Evolutionary conservation across 1,139 yeast species (phyloP), one percentile per base, ranked within the genome.

Genomic region (Saccharomyces hybrid): DNA sequence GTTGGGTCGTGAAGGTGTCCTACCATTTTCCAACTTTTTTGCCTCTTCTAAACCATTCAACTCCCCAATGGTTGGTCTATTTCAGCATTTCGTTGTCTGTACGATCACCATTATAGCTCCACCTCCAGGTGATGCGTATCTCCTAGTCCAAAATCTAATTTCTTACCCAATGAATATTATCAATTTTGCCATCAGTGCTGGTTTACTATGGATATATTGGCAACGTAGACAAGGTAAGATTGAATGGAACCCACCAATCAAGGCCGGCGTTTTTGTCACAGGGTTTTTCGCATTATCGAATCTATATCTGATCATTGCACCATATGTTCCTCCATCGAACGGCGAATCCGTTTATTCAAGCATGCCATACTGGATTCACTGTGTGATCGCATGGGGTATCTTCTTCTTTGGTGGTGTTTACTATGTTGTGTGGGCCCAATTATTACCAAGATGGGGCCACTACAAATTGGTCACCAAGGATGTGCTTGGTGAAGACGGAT

Each of bases 361-460:
- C 54, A 73, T 86, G 64, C 96, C 95, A 46, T 88, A 87, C 74
- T 88, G 82, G 78, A 78, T 85, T 55, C 95, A 87, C 69, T 84
- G 91, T 65, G 95, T 87, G 52, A 89, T 86, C 24, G 85, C 95
- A 9, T 80, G 90, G 84, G 93, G 85, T 59, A 77, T 88, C 49
- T 85, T 88, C 63, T 87, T 76, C 6, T 69, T 83, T 56, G 96
- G 96, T 59, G 82, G 78, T 27, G 62, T 78, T 1, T 88, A 87
- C 73, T 88, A 91, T 88, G 58, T 82, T 7, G 69, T 84, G 16
- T 85, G 91, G 88, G 78, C 82, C 50, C 73, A 73, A 58, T 55
- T 85, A 1, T 69, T 85, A 59, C 95, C 96, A 42, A 67, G 69
- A 57, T 54, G 79, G 47, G 82, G 85, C 44, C 79, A 81, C 14